These are phyloP conservation scores for Oidiodendron maius DNA, from an alignment of 495 filamentous ascomycete genomes.

Conservation along the genomic window DNA sequence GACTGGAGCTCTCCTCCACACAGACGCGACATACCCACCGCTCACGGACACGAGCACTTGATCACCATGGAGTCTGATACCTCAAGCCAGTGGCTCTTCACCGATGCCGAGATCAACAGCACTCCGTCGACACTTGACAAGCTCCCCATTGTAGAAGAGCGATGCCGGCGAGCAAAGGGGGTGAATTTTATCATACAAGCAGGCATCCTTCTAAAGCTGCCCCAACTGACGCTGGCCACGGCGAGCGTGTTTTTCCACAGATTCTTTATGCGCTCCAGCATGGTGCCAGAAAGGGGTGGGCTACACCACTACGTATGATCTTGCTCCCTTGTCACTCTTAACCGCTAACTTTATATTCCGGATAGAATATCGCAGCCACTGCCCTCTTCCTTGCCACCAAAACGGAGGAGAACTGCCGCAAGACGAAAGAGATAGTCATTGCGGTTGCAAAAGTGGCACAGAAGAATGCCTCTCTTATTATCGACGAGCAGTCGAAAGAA, in stretches of 20 bases:
- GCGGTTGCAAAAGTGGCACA: constrained; percentile 91
- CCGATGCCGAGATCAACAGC: constrained; percentile 70
- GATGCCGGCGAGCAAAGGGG: constrained; percentile 75
- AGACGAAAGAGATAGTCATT: constrained; percentile 87
- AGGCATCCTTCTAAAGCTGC: constrained; percentile 86
- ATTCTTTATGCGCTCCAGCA: constrained; percentile 83
- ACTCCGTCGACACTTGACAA: constrained; percentile 84
- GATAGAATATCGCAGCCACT: constrained; percentile 74
- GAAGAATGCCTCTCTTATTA: constrained; percentile 77
- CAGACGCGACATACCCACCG: constrained; percentile 30
- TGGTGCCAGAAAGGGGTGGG: constrained; percentile 62
- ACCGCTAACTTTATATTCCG: constrained; percentile 7
- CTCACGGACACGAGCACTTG: constrained; percentile 15
- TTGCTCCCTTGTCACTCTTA: constrained; percentile 1
- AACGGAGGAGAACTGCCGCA: constrained; percentile 91
- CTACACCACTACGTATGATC: constrained; percentile 76
- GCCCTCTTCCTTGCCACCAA: constrained; percentile 92
- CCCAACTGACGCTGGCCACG: constrained; percentile 83
- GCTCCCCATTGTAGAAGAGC: constrained; percentile 66
- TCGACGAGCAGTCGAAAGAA: constrained; percentile 94
- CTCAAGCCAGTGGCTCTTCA: constrained; percentile 80
- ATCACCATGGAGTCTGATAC: constrained; percentile 23
- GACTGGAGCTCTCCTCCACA: constrained; percentile 45
- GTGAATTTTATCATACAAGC: constrained; percentile 95
- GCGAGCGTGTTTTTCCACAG: constrained; percentile 93